These are phyloP conservation scores for Suhomyces maxii DNA, from an alignment of 1,139 yeast species.

Conservation along the genomic window DNA sequence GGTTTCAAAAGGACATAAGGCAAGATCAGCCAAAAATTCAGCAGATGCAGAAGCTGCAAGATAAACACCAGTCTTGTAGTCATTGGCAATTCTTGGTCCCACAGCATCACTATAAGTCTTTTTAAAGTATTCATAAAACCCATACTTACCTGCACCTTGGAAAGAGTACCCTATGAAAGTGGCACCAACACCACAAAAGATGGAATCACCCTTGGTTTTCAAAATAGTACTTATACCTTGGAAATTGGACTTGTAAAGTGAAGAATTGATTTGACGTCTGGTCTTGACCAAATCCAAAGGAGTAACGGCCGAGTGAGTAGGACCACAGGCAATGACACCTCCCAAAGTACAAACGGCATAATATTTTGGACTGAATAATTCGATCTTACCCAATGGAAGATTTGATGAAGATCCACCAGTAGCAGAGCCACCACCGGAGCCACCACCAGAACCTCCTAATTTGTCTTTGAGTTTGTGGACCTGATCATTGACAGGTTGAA, in stretches of 20 bases:
- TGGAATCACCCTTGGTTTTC: slow-evolving; percentile 72
- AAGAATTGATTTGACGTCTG: slow-evolving; percentile 81
- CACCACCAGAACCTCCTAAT: slow-evolving; percentile 14
- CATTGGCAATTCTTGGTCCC: slow-evolving; percentile 62
- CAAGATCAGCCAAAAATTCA: slow-evolving; percentile 85
- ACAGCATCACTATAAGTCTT: slow-evolving; percentile 67
- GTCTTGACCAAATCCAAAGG: slow-evolving; percentile 93
- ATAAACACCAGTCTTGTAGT: slow-evolving; percentile 71
- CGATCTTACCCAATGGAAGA: slow-evolving; percentile 32
- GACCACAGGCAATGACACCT: slow-evolving; percentile 91
- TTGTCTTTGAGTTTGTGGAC: slow-evolving; percentile 20
- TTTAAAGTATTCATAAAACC: slow-evolving; percentile 88
- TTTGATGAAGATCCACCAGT: slow-evolving; percentile 11
- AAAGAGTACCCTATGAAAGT: slow-evolving; percentile 87
- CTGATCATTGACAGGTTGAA: slow-evolving; percentile 35
- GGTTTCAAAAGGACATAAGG: slow-evolving; percentile 91
- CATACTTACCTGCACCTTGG: slow-evolving; percentile 97
- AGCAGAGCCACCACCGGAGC: slow-evolving; percentile 2
- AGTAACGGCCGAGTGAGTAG: slow-evolving; percentile 89
- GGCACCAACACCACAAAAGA: slow-evolving; percentile 87
- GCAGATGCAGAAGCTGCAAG: slow-evolving; percentile 89
- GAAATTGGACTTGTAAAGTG: slow-evolving; percentile 68
- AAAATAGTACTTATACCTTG: slow-evolving; percentile 79
- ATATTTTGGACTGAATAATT: slow-evolving; percentile 67
- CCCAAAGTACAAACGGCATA: slow-evolving; percentile 85